Evolutionary conservation across 257 asterid species (phyloP).

Genomic region (Penstemon davidsonii): DNA sequence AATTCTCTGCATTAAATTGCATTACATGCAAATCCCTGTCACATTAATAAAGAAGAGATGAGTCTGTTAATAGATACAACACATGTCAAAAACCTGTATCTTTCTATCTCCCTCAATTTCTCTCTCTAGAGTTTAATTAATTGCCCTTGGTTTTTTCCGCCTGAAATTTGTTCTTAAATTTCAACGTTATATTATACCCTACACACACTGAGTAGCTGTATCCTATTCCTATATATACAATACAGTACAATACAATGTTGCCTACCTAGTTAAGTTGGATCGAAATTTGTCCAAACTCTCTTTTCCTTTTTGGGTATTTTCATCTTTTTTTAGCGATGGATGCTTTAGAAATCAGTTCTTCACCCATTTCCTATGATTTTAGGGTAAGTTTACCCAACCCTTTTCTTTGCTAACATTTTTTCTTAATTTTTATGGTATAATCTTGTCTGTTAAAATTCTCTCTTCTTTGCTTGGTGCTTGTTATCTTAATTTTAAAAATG

Average conservation of each 20-base stretch:
- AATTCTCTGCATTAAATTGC: background rate
- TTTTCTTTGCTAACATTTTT: slow-evolving; percentile 16
- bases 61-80: slow-evolving; percentile 29
- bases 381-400: slow-evolving; percentile 39
- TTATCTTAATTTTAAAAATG: background rate
- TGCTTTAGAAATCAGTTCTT: slow-evolving; percentile 43
- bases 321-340: slow-evolving; percentile 40
- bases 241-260: background rate
- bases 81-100: slow-evolving; percentile 17
- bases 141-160: slow-evolving; percentile 27
- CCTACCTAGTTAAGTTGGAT: background rate
- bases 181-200: slow-evolving; percentile 20
- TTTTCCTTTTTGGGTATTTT: background rate
- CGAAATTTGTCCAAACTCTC: background rate
- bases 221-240: background rate
- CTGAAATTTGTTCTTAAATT: slow-evolving; percentile 34
- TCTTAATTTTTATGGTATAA: slow-evolving; percentile 11
- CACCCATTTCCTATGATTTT: slow-evolving; percentile 41
- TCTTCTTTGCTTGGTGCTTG: slow-evolving; percentile 7
- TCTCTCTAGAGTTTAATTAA: slow-evolving; percentile 25
- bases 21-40: background rate
- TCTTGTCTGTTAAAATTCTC: slow-evolving; percentile 1
- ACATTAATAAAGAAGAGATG: slow-evolving; percentile 11
- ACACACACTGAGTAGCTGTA: background rate
- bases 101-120: background rate